Percentiles rank a stretch among this genome's conserved stretches.
Conservation (phyloP, 1,139 yeast species). For the Casaregolazyma lundiana region DNA sequence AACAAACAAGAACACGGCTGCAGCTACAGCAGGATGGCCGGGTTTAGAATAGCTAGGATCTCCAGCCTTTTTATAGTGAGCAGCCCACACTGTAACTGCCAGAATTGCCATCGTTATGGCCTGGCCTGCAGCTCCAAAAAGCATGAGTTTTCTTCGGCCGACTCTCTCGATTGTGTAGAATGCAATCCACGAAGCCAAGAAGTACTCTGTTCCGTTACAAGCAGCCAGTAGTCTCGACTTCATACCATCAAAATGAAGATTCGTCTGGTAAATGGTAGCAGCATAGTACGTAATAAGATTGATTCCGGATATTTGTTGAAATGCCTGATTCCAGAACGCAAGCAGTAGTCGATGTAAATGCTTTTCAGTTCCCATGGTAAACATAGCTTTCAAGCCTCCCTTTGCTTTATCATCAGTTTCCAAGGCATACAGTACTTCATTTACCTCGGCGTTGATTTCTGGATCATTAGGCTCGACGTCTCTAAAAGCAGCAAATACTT, state of each 20-base stretch:
- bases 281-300: constrained; percentile 34
- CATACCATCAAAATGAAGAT: constrained; percentile 26
- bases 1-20: constrained; percentile 3
- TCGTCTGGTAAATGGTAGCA: constrained; percentile 37
- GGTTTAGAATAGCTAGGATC: too few relatives aligned
- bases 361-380: constrained; percentile 5
- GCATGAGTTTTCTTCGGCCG: constrained; percentile 53
- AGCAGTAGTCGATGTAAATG: constrained; percentile 9
- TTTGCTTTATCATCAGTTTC: constrained; percentile 2
- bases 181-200: constrained; percentile 47
- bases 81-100: constrained; percentile 1
- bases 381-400: constrained; percentile 1
- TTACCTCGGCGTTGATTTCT: constrained; percentile 3
- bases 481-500: constrained; percentile 32
- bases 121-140: constrained; percentile 31
- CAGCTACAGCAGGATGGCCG: constrained; percentile 5
- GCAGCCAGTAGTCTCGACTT: constrained; percentile 31
- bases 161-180: constrained; percentile 45
- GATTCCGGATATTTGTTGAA: constrained; percentile 42
- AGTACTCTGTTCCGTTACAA: constrained; percentile 41
- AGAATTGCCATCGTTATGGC: not conserved
- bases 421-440: constrained; percentile 7
- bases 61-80: not conserved
- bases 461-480: constrained; percentile 8
- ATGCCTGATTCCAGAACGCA: constrained; percentile 27